A percentile compares a stretch with the other conserved stretches of the same genome.
Conservation (phyloP, 306 rosid genomes). For the barrel medic (Medicago truncatula) region DNA sequence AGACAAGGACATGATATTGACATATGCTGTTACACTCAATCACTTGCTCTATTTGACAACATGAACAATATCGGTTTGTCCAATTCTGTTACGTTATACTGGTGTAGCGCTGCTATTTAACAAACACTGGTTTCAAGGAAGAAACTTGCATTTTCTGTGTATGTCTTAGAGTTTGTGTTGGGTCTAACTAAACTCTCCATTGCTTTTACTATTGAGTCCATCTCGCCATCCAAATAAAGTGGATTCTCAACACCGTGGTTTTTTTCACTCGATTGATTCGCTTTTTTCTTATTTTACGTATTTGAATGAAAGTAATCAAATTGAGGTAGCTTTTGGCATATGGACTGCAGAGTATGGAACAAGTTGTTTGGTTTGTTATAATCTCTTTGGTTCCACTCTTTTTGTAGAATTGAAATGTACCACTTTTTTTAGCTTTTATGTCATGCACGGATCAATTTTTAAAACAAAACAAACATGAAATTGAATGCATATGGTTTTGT, state of each 20-base stretch:
- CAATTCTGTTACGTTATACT: too few species aligned
- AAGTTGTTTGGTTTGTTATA: not conserved
- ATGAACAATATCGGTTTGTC: too few species aligned
- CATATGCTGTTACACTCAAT: too few species aligned
- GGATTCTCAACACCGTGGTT: not conserved
- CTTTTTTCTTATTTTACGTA: conserved; percentile 3
- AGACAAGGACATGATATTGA: too few species aligned
- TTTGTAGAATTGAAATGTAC: not conserved
- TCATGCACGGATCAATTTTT: not conserved
- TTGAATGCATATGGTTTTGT: not conserved
- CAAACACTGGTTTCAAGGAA: too few species aligned
- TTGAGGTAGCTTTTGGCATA: not conserved
- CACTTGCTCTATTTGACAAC: too few species aligned
- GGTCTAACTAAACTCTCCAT: too few species aligned
- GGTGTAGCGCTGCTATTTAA: too few species aligned
- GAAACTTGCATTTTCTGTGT: too few species aligned
- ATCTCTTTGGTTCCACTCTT: not conserved
- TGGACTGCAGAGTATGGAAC: not conserved
- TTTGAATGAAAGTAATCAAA: conserved; percentile 13
- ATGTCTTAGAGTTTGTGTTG: too few species aligned
- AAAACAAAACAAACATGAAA: not conserved
- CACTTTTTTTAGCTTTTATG: not conserved
- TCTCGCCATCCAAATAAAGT: not conserved
- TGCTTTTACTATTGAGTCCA: not conserved
- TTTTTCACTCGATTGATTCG: not conserved